Percentiles rank a stretch among this genome's conserved stretches.
phyloP scores from a whole-genome alignment of 495 filamentous ascomycete genomes.

The Astrothelium subdiscretum region DNA sequence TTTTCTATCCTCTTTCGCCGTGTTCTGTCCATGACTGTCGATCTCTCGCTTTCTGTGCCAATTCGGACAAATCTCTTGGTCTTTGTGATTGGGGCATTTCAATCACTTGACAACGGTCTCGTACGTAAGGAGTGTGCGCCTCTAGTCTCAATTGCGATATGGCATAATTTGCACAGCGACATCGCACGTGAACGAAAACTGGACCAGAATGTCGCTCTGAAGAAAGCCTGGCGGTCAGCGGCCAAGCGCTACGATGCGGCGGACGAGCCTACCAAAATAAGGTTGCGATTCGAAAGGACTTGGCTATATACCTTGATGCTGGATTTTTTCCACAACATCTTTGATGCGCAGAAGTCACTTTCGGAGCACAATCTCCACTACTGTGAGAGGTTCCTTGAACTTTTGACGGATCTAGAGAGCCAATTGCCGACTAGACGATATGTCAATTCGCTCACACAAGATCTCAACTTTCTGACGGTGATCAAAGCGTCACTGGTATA shows the following conservation, averaged over 20 bases:
- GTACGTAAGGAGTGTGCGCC: constrained; percentile 94
- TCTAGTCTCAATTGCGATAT: constrained; percentile 86
- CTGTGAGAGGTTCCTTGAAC: constrained; percentile 86
- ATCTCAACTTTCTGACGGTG: constrained; percentile 78
- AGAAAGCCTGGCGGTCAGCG: constrained; percentile 84
- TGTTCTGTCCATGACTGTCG: constrained; percentile 78
- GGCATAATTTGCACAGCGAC: constrained; percentile 79
- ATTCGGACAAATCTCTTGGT: constrained; percentile 70
- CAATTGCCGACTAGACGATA: constrained; percentile 91
- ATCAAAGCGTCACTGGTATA: constrained; percentile 71
- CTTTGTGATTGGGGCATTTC: constrained; percentile 84
- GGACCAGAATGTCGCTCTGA: constrained; percentile 54
- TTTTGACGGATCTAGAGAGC: constrained; percentile 81
- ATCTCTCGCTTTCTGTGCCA: constrained; percentile 54
- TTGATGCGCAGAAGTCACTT: constrained; percentile 9
- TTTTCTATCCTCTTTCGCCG: constrained; percentile 89
- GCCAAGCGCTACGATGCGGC: constrained; percentile 77
- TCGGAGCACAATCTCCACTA: constrained; percentile 57
- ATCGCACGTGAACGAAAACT: constrained; percentile 55
- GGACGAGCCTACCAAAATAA: constrained; percentile 65
- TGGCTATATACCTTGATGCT: constrained; percentile 85
- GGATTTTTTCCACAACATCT: constrained; percentile 63
- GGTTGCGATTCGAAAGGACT: constrained; percentile 79
- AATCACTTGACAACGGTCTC: constrained; percentile 79
- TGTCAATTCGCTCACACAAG: constrained; percentile 81